Evolutionary conservation across 2,329 filamentous ascomycete genomes (phyloP), one percentile per base, ranked within the genome.

Genomic region (Neonectria coccinea): DNA sequence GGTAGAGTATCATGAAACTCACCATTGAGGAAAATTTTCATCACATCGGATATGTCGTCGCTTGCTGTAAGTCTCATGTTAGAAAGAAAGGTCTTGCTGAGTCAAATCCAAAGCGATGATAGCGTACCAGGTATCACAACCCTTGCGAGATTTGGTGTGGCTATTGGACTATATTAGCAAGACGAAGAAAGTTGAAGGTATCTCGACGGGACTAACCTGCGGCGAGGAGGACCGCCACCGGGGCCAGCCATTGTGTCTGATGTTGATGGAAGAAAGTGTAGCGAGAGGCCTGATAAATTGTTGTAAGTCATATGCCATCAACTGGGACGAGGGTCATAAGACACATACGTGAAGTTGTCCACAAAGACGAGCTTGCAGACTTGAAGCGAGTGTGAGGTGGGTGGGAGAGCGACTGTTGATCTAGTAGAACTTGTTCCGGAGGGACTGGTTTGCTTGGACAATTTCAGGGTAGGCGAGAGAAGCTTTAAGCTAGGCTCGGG

Each of bases 141-240:
- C 96, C 83, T 97, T 98, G 77, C 96, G 91, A 75, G 95, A 98
- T 85, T 99, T 99, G 79, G 96, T 99, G 84, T 99, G 96, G 84
- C 95, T 97, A 79, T 22, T 48, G 10, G 1, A 22, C 25, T 20
- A 33, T 36, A 62, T 73, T 66, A 71, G 62, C 51, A 62, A 53
- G 62, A 76, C 33, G 56, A 76, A 75, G 45, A 62, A 39, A 42
- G 44, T 22, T 31, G n/a, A 36, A 59, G 7, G 25, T 5, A 31
- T 16, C 25, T 11, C 4, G 53, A 22, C 29, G 58, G 51, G 63
- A 81, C 83, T 71, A 78, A 87, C 86, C 85, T 89, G 80, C 88
- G 85, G 79, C 88, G 87, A 78, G 95, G 94, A 79, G 95, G 94
- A 85, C 95, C 95, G 86, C 94, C 94, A 82, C 94, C 94, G 78